Evolutionary conservation across 768 basidiomycete species (phyloP).

Genomic region (Gloeophyllum trabeum): DNA sequence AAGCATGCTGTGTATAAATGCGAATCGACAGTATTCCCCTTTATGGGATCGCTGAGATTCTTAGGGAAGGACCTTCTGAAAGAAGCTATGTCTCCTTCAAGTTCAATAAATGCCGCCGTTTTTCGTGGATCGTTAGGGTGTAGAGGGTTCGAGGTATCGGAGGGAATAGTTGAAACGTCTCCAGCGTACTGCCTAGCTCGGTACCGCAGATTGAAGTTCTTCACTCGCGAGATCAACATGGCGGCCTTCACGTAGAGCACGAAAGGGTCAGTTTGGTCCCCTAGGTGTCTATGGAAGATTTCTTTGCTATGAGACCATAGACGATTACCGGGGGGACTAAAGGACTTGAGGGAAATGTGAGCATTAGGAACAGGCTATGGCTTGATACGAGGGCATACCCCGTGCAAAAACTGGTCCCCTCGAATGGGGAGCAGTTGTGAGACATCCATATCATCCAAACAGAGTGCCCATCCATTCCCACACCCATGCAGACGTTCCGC

Average conservation of each 20-base stretch:
- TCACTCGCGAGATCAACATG: slow-evolving; percentile 49
- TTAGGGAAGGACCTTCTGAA: slow-evolving; percentile 15
- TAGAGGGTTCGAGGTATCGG: slow-evolving; percentile 1
- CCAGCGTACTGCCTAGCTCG: slow-evolving; percentile 48
- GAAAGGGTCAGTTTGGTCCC: slow-evolving; percentile 58
- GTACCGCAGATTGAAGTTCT: slow-evolving; percentile 60
- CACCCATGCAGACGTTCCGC: slow-evolving; percentile 56
- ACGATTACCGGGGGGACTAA: slow-evolving; percentile 35
- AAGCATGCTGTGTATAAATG: slow-evolving; percentile 14
- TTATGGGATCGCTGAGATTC: slow-evolving; percentile 22
- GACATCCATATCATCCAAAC: slow-evolving; percentile 64
- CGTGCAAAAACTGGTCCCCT: slow-evolving; percentile 46
- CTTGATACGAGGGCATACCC: slow-evolving; percentile 28
- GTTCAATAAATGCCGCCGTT: slow-evolving; percentile 16
- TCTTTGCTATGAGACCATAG: slow-evolving; percentile 60
- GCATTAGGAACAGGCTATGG: slow-evolving; percentile 1
- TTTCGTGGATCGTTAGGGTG: slow-evolving; percentile 16
- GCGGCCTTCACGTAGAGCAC: slow-evolving; percentile 59
- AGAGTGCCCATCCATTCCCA: slow-evolving; percentile 61
- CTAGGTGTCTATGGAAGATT: slow-evolving; percentile 49
- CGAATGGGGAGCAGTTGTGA: slow-evolving; percentile 60
- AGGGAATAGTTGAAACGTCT: slow-evolving; percentile 31
- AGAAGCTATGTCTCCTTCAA: slow-evolving; percentile 15
- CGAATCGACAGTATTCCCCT: slow-evolving; percentile 27
- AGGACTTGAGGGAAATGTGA: slow-evolving; percentile 24